phyloP scores from a whole-genome alignment of 2,329 filamentous ascomycete genomes.

The Ambrosiella beaveri region DNA sequence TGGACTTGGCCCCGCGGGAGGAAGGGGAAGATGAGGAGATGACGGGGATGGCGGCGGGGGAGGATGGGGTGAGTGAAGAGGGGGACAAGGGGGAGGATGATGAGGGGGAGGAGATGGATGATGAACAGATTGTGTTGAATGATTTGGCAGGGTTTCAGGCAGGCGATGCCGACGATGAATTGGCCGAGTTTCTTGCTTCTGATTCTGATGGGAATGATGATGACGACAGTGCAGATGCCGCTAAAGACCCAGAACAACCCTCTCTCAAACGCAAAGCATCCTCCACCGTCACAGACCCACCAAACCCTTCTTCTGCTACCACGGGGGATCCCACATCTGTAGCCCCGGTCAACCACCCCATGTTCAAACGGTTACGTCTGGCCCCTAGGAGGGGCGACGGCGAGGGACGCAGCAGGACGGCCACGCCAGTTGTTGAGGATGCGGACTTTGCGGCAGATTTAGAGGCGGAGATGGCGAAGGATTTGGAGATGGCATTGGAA shows the following conservation, averaged over 20 bases:
- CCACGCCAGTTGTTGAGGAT: conserved; percentile 16
- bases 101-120: conserved; percentile 23
- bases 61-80: conserved; percentile 20
- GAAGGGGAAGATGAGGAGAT: conserved; percentile 14
- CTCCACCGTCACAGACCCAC: background rate
- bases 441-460: conserved; percentile 32
- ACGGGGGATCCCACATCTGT: background rate
- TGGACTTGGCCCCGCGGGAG: conserved; percentile 30
- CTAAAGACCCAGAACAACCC: conserved; percentile 14
- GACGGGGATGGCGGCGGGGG: conserved; percentile 21
- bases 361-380: conserved; percentile 10
- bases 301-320: background rate
- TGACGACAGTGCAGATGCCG: conserved; percentile 13
- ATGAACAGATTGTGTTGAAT: conserved; percentile 34
- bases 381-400: conserved; percentile 22
- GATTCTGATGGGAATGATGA: conserved; percentile 23
- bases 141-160: conserved; percentile 43
- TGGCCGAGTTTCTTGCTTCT: conserved; percentile 53
- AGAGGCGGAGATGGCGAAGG: conserved; percentile 46
- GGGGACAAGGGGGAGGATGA: conserved; percentile 21
- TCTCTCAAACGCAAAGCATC: conserved; percentile 15
- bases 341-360: conserved; percentile 7
- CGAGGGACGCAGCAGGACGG: conserved; percentile 22
- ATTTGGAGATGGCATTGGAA: conserved; percentile 28
- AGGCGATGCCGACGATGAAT: conserved; percentile 49